A percentile compares a stretch with the other conserved stretches of the same genome.
Evolutionary conservation across 1,284 basidiomycete genomes (phyloP).

Genomic region (Ustilago lituana): DNA sequence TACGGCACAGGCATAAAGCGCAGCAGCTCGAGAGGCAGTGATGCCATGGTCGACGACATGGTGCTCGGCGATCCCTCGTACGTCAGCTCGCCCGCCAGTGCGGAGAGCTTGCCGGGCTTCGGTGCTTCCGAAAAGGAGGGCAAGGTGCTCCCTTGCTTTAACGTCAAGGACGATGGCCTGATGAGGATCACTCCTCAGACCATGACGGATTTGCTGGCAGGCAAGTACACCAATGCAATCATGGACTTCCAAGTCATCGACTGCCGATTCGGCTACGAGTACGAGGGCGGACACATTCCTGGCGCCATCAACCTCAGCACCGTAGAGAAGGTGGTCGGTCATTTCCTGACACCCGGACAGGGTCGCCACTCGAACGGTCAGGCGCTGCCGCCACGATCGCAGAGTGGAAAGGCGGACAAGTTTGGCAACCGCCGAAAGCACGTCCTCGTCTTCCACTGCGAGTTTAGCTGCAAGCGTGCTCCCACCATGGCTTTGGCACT

Average conservation of each 20-base stretch:
- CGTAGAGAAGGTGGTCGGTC: slow-evolving; percentile 80
- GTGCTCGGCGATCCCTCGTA: slow-evolving; percentile 27
- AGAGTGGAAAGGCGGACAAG: slow-evolving; percentile 75
- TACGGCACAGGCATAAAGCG: slow-evolving; percentile 56
- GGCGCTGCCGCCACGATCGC: slow-evolving; percentile 68
- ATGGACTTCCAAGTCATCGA: slow-evolving; percentile 76
- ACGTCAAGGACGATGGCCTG: slow-evolving; percentile 90
- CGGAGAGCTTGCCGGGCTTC: slow-evolving; percentile 57
- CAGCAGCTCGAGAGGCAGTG: slow-evolving; percentile 33
- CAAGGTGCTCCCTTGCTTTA: slow-evolving; percentile 92
- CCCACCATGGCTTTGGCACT: slow-evolving; percentile 96
- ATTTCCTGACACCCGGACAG: slow-evolving; percentile 74
- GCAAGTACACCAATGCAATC: slow-evolving; percentile 59
- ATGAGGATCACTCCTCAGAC: slow-evolving; percentile 87
- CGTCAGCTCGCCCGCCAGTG: slow-evolving; percentile 32
- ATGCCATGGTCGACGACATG: slow-evolving; percentile 39
- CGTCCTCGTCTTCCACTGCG: slow-evolving; percentile 95
- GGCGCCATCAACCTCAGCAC: slow-evolving; percentile 92
- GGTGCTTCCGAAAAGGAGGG: slow-evolving; percentile 72
- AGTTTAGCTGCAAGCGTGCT: slow-evolving; percentile 93
- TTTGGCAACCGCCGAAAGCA: slow-evolving; percentile 74
- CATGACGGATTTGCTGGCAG: slow-evolving; percentile 55
- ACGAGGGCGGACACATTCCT: slow-evolving; percentile 88
- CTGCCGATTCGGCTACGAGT: slow-evolving; percentile 98
- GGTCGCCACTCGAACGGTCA: slow-evolving; percentile 68